Conservation (phyloP, 192 early-diverging fungal genomes). For the Coemansia sp. region DNA sequence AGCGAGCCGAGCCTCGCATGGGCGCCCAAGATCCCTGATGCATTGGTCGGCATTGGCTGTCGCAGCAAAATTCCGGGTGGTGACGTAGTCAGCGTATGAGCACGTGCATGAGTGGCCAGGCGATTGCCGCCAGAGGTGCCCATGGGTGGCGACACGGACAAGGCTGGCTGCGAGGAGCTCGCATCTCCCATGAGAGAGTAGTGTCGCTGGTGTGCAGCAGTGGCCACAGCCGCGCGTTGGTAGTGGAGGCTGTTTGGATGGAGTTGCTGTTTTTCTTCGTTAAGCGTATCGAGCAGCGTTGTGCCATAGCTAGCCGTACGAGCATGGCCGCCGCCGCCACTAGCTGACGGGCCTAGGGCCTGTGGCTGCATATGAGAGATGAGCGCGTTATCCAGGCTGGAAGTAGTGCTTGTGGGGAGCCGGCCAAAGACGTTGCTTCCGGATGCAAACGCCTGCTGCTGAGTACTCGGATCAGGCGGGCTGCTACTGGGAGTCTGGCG, state of each 20-base stretch:
- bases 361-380: constrained; percentile 3
- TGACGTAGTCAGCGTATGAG: constrained; percentile 34
- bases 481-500: neutral
- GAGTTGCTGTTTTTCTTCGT: constrained; percentile 35
- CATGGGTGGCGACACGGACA: constrained; percentile 19
- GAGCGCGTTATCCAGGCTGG: constrained; percentile 9
- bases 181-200: constrained; percentile 14
- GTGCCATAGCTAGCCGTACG: constrained; percentile 54
- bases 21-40: constrained; percentile 43
- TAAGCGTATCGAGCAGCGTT: constrained; percentile 50
- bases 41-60: constrained; percentile 24
- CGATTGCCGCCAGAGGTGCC: neutral
- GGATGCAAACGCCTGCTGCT: neutral
- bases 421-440: constrained; percentile 12
- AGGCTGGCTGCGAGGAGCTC: neutral
- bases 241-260: neutral
- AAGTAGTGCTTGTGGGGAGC: neutral
- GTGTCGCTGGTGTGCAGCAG: constrained; percentile 23
- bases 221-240: neutral
- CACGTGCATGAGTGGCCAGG: constrained; percentile 11
- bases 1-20: constrained; percentile 40
- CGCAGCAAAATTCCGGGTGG: constrained; percentile 10
- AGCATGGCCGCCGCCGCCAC: constrained; percentile 31
- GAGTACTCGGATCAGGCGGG: neutral
- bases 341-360: neutral